These are phyloP conservation scores for Corrigiola litoralis DNA, from an alignment of 179 eudicot species.

Conservation along the genomic window DNA sequence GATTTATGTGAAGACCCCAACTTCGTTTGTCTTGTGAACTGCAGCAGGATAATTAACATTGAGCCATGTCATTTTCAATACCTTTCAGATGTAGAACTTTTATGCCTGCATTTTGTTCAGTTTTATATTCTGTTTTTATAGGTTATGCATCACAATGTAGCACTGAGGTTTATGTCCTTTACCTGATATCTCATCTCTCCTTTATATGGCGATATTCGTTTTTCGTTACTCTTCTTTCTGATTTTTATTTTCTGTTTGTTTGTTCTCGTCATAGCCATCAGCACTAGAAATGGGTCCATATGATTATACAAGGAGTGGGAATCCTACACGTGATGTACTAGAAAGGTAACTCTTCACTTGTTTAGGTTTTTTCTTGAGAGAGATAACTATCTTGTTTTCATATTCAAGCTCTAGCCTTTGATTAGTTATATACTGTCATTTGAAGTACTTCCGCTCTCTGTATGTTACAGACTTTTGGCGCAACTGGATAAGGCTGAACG, in stretches of 20 bases:
- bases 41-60: no score
- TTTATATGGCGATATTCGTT: no score
- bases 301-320: slow-evolving; percentile 97
- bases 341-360: slow-evolving; percentile 47
- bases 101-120: no score
- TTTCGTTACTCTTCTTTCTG: neutral
- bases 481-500: slow-evolving; percentile 91
- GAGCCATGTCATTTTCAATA: no score
- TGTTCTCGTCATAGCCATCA: slow-evolving; percentile 54
- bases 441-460: slow-evolving; percentile 10
- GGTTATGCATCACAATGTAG: neutral
- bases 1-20: no score
- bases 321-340: slow-evolving; percentile 85
- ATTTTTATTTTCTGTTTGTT: neutral
- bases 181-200: no score
- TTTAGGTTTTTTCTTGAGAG: neutral
- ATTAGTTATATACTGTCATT: neutral
- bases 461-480: slow-evolving; percentile 61
- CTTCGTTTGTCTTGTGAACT: no score
- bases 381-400: neutral
- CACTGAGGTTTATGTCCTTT: no score
- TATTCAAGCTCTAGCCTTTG: slow-evolving; percentile 3
- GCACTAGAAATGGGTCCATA: slow-evolving; percentile 75
- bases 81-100: no score
- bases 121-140: neutral